Percentiles rank a stretch among this genome's conserved stretches.
phyloP scores from a whole-genome alignment of 2,329 filamentous ascomycete species.

The Clarireedia sp. region DNA sequence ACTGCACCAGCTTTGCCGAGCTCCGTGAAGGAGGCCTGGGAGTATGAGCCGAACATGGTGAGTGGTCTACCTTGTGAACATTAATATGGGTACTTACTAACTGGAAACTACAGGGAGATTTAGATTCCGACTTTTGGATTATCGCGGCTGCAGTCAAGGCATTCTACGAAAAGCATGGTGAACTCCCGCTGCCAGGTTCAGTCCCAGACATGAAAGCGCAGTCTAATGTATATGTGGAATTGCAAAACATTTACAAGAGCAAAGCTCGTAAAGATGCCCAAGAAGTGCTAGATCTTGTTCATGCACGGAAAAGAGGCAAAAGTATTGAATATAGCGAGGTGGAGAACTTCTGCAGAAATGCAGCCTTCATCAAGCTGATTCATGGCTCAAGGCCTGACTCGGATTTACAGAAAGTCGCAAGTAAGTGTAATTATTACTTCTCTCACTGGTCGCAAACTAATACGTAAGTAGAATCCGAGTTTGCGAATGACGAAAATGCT shows the following conservation, averaged over 20 bases:
- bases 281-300: conserved; percentile 63
- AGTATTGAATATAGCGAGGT: conserved; percentile 64
- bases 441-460: conserved; percentile 20
- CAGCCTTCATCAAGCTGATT: conserved; percentile 84
- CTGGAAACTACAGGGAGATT: conserved; percentile 35
- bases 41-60: conserved; percentile 49
- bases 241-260: conserved; percentile 88
- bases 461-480: conserved; percentile 40
- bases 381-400: conserved; percentile 33
- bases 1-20: conserved; percentile 59
- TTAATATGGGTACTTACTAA: no score
- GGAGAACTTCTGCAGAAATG: conserved; percentile 91
- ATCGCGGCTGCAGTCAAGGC: conserved; percentile 71
- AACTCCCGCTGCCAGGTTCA: conserved; percentile 76
- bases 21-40: conserved; percentile 70
- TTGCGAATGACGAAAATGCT: conserved; percentile 46
- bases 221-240: conserved; percentile 77
- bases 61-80: conserved; percentile 28
- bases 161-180: conserved; percentile 66
- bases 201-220: conserved; percentile 97
- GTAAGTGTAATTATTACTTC: conserved; percentile 15
- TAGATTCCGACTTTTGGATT: conserved; percentile 69
- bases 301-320: conserved; percentile 40
- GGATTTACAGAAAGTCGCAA: conserved; percentile 21
- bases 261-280: conserved; percentile 74